Base-by-base conservation (phyloP, 108 stramenopile species). In the Schizochytrium sp. region DNA sequence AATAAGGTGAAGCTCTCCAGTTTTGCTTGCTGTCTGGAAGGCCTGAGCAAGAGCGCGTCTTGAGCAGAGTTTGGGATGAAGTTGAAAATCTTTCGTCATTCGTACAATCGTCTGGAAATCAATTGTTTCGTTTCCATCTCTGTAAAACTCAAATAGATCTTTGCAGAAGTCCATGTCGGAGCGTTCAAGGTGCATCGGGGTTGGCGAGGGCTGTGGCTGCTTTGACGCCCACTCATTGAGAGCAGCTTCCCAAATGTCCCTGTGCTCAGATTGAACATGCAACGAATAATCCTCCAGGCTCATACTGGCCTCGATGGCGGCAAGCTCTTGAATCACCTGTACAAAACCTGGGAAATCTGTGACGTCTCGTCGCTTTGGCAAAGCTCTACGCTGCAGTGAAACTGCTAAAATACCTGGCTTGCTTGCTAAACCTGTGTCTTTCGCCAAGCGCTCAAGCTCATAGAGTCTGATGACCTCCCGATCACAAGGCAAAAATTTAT, bases 111-210 rank as follows among this genome's bases (percentile, higher is more conserved):
- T 15, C 42, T 12, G 10, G 44, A 69, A 69, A 7, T 15, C 64
- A 69, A 15, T 15, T 38, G 64, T 10, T 69, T 15, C 19, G 12
- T 5, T 8, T 8, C 64, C 28, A 44, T 44, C 19, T 7, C 5
- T 5, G 64, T 69, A 69, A 69, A 69, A 69, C 5, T 38, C 64
- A 38, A 69, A 69, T 8, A 69, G 12, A 5, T 69, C 64, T 69
- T 28, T 28, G 28, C 28, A 28, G 28, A 28, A 28, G 28, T 28
- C 28, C 28, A 28, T 28, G 28, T 28, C 28, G 28, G 28, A 28
- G 28, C 28, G 28, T 28, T 28, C 28, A 28, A 28, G 28, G 28
- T 28, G 28, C 28, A 28, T 28, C 28, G 28, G 28, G 28, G 28
- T 28, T 28, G 28, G 28, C 64, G 64, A 7, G 28, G 8, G 10